These are phyloP conservation scores for Alternaria sp. DNA, from an alignment of 2,329 filamentous ascomycete genomes.

Conservation along the genomic window DNA sequence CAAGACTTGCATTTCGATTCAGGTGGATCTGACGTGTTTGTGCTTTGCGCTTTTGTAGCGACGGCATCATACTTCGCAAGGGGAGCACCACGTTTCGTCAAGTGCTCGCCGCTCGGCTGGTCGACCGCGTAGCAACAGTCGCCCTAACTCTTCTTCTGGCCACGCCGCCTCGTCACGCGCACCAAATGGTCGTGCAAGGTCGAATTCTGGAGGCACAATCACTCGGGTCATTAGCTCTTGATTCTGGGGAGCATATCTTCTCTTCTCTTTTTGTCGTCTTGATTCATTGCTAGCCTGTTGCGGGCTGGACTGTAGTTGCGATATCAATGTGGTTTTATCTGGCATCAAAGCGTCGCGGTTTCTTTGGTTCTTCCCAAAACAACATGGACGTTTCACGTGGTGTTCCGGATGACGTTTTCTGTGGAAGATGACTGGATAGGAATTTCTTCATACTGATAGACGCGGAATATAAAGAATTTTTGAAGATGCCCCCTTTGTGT, in stretches of 20 bases:
- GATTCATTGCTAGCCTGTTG: conserved; percentile 19
- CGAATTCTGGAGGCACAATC: conserved; percentile 42
- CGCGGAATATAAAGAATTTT: conserved; percentile 38
- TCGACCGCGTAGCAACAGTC: conserved; percentile 52
- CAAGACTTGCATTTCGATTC: conserved; percentile 46
- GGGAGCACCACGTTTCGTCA: conserved; percentile 43
- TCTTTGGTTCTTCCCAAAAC: conserved; percentile 30
- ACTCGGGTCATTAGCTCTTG: conserved; percentile 33
- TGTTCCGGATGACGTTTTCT: conserved; percentile 22
- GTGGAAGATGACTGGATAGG: conserved; percentile 11
- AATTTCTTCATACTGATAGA: conserved; percentile 30
- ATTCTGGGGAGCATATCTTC: conserved; percentile 1
- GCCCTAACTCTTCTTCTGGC: conserved; percentile 48
- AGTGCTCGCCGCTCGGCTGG: conserved; percentile 45
- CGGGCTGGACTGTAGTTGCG: conserved; percentile 22
- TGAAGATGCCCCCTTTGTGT: not conserved
- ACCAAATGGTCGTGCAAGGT: conserved; percentile 38
- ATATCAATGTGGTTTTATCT: conserved; percentile 22
- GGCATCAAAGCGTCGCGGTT: conserved; percentile 26
- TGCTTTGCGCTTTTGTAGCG: conserved; percentile 51
- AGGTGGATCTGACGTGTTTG: conserved; percentile 52
- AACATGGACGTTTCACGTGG: conserved; percentile 28
- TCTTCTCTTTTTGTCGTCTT: conserved; percentile 8
- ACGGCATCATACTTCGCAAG: conserved; percentile 48
- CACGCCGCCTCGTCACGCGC: conserved; percentile 34